Evolutionary conservation across 306 rosid species (phyloP).

Genomic region (Quercus berberidifolia): DNA sequence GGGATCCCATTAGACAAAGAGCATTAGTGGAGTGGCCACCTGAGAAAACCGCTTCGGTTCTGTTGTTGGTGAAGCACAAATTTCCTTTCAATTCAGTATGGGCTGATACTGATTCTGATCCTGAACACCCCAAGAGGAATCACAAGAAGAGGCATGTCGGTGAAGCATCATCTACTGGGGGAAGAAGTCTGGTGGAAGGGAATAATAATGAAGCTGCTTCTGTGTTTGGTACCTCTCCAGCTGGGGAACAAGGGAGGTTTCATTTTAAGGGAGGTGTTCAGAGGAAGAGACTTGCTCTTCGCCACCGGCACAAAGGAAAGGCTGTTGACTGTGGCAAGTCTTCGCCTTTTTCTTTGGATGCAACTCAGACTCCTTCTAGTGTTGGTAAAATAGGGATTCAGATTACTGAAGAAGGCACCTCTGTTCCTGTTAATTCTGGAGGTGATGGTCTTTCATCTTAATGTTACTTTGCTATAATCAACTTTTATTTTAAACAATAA

Average conservation of each 20-base stretch:
- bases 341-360: constrained; percentile 15
- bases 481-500: not conserved
- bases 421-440: constrained; percentile 24
- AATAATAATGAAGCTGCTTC: not conserved
- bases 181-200: constrained; percentile 11
- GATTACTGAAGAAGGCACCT: constrained; percentile 20
- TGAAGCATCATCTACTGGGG: constrained; percentile 3
- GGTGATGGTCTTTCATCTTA: constrained; percentile 10
- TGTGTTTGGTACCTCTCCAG: constrained; percentile 6
- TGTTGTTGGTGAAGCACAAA: constrained; percentile 15
- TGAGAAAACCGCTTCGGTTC: constrained; percentile 29
- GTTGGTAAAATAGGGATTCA: constrained; percentile 17
- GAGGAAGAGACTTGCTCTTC: constrained; percentile 26
- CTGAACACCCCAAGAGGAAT: constrained; percentile 16
- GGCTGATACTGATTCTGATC: not conserved
- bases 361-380: constrained; percentile 25
- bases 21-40: constrained; percentile 29
- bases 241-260: constrained; percentile 9
- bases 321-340: constrained; percentile 9
- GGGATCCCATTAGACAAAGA: constrained; percentile 33
- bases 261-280: constrained; percentile 11
- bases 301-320: constrained; percentile 4
- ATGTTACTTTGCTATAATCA: not conserved
- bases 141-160: constrained; percentile 16
- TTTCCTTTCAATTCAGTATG: constrained; percentile 32